Conservation (phyloP, 2,329 filamentous ascomycete species). For the Didymella pinodella region DNA sequence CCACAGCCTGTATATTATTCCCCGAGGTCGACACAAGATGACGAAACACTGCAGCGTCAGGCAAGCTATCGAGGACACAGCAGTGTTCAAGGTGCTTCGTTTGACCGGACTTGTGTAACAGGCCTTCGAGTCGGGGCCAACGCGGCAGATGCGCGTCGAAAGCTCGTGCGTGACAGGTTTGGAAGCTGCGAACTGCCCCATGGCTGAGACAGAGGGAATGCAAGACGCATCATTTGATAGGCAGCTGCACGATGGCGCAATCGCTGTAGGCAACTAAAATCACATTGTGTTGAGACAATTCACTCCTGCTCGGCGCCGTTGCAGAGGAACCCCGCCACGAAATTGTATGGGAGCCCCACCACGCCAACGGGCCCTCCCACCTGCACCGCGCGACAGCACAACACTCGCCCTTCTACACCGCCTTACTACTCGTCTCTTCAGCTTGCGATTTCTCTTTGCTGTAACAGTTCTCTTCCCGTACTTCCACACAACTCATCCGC, state of each 20-base stretch:
- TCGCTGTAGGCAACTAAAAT: conserved; percentile 1
- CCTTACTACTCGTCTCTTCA: conserved; percentile 19
- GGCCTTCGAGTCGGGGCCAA: background rate
- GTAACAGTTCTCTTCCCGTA: conserved; percentile 23
- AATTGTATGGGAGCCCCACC: conserved; percentile 14
- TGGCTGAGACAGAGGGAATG: conserved; percentile 4
- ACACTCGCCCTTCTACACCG: conserved; percentile 34
- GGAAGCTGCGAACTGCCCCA: conserved; percentile 5
- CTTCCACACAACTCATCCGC: conserved; percentile 27
- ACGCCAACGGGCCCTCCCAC: conserved; percentile 27
- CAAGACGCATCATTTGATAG: conserved; percentile 4
- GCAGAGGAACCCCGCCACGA: conserved; percentile 8
- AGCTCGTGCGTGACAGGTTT: conserved; percentile 8
- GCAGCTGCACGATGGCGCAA: conserved; percentile 16
- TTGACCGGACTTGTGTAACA: background rate
- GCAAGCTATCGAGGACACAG: background rate
- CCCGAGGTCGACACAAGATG: background rate
- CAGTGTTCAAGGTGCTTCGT: background rate
- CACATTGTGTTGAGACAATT: conserved; percentile 7
- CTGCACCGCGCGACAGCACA: conserved; percentile 23
- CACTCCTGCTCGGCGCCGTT: conserved; percentile 7
- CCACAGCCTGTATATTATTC: background rate
- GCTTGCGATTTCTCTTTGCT: conserved; percentile 25
- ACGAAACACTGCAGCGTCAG: background rate
- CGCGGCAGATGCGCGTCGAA: conserved; percentile 18